A percentile compares a stretch with the other conserved stretches of the same genome.
Conservation (phyloP, 352 stramenopile species). For the Achlya hypogyna region DNA sequence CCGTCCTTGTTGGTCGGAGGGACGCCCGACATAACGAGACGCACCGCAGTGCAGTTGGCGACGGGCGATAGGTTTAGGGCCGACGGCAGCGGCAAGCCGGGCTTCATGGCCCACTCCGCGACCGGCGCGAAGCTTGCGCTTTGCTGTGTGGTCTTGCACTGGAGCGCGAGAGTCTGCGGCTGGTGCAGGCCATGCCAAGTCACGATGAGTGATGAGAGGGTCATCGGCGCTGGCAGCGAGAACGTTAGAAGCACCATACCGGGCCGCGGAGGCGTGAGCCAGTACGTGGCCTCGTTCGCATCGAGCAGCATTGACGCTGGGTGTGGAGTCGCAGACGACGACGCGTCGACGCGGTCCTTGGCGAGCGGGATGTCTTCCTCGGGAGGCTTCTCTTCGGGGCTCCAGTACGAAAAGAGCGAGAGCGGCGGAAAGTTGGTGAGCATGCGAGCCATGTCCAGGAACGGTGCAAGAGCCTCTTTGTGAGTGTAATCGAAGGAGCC, state of each 20-base stretch:
- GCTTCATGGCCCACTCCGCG: background rate
- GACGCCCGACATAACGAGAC: slow-evolving; percentile 56
- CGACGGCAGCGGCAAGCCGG: background rate
- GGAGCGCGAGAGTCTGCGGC: slow-evolving; percentile 42
- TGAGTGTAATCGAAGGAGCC: slow-evolving; percentile 58
- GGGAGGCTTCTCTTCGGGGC: slow-evolving; percentile 47
- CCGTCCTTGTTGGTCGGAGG: slow-evolving; percentile 53
- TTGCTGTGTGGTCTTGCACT: slow-evolving; percentile 30
- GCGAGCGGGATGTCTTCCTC: slow-evolving; percentile 42
- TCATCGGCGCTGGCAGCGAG: slow-evolving; percentile 27
- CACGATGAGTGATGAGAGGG: slow-evolving; percentile 54
- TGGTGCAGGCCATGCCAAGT: slow-evolving; percentile 61
- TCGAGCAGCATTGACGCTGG: slow-evolving; percentile 46
- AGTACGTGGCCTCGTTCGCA: slow-evolving; percentile 47
- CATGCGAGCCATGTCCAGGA: slow-evolving; percentile 69
- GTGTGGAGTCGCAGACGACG: slow-evolving; percentile 39
- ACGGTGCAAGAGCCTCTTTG: slow-evolving; percentile 40
- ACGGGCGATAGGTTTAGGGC: background rate
- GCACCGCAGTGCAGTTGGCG: slow-evolving; percentile 32
- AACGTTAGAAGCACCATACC: slow-evolving; percentile 47
- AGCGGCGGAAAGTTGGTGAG: slow-evolving; percentile 64
- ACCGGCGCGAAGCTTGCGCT: slow-evolving; percentile 29
- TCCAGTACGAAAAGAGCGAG: slow-evolving; percentile 81
- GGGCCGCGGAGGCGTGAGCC: slow-evolving; percentile 56
- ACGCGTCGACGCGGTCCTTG: slow-evolving; percentile 41